Evolutionary conservation across 2,329 filamentous ascomycete genomes (phyloP).

Genomic region (Phoma sp.): DNA sequence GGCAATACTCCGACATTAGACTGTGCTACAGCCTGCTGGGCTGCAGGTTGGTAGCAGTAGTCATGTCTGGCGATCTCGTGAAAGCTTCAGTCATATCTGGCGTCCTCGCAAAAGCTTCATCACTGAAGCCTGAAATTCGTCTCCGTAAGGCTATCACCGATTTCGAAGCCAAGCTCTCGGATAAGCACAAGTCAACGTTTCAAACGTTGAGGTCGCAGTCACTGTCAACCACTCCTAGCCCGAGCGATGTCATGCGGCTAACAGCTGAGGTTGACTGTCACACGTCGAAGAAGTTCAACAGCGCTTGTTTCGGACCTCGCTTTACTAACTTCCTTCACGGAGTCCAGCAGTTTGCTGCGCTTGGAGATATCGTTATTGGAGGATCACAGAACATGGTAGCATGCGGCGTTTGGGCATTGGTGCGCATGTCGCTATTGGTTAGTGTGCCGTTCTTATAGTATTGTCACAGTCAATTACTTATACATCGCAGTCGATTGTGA

Average conservation of each 20-base stretch:
- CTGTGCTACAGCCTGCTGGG: no score
- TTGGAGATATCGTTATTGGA: conserved; percentile 52
- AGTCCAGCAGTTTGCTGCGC: conserved; percentile 52
- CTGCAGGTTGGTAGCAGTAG: no score
- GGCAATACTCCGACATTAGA: no score
- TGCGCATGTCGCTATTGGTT: conserved; percentile 52
- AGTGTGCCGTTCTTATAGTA: conserved; percentile 12
- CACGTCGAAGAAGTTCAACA: conserved; percentile 9
- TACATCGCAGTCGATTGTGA: not conserved
- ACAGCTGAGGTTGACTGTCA: not conserved
- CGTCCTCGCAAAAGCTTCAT: not conserved
- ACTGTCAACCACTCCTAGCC: not conserved
- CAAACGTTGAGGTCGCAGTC: not conserved
- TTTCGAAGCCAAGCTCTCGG: not conserved
- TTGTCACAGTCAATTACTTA: not conserved
- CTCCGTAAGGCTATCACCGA: not conserved
- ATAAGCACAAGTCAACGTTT: not conserved
- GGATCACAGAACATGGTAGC: conserved; percentile 55
- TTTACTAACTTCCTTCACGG: conserved; percentile 50
- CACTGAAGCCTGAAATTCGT: not conserved
- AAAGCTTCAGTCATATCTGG: not conserved
- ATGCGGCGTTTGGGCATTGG: conserved; percentile 54
- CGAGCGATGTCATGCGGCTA: not conserved
- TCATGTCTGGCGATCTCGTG: no score
- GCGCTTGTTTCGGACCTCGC: conserved; percentile 49